Conservation (phyloP, 495 filamentous ascomycete species). For the Apiosordaria backusii region DNA sequence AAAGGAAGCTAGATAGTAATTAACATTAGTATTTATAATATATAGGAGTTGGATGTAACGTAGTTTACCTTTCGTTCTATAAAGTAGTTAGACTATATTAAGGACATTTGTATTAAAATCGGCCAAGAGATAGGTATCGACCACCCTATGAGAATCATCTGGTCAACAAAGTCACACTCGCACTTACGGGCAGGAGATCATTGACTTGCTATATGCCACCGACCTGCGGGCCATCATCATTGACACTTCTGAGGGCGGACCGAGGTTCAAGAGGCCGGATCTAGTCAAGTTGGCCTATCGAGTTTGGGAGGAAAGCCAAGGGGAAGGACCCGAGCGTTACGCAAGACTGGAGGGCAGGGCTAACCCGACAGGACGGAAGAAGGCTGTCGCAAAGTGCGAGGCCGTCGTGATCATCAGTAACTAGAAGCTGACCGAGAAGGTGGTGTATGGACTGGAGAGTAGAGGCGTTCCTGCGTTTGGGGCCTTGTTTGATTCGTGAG, state of each 20-base stretch:
- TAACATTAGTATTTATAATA: too few relatives aligned
- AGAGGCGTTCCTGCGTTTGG: conserved; percentile 70
- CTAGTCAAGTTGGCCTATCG: conserved; percentile 56
- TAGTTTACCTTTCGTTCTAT: too few relatives aligned
- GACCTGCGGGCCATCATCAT: conserved; percentile 50
- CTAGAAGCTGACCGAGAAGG: conserved; percentile 63
- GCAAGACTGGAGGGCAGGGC: conserved; percentile 53
- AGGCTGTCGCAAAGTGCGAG: conserved; percentile 54
- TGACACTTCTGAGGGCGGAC: conserved; percentile 43
- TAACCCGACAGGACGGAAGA: conserved; percentile 53
- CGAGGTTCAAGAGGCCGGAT: conserved; percentile 38
- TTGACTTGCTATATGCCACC: conserved; percentile 40
- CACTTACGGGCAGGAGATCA: conserved; percentile 45
- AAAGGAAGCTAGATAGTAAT: too few relatives aligned
- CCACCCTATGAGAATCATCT: conserved; percentile 47
- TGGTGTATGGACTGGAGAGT: conserved; percentile 70
- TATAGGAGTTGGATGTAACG: too few relatives aligned
- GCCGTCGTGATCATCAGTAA: conserved; percentile 77
- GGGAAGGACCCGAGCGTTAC: conserved; percentile 60
- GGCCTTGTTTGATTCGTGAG: conserved; percentile 74
- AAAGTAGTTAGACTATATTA: too few relatives aligned
- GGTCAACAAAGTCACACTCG: conserved; percentile 45
- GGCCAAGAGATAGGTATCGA: conserved; percentile 2
- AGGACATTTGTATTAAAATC: neutral
- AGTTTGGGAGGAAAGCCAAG: conserved; percentile 50